Evolutionary conservation across 228 moss, liverwort and hornwort species (phyloP), one percentile per base, ranked within the genome.

Genomic region (Sphagnum fallax): DNA sequence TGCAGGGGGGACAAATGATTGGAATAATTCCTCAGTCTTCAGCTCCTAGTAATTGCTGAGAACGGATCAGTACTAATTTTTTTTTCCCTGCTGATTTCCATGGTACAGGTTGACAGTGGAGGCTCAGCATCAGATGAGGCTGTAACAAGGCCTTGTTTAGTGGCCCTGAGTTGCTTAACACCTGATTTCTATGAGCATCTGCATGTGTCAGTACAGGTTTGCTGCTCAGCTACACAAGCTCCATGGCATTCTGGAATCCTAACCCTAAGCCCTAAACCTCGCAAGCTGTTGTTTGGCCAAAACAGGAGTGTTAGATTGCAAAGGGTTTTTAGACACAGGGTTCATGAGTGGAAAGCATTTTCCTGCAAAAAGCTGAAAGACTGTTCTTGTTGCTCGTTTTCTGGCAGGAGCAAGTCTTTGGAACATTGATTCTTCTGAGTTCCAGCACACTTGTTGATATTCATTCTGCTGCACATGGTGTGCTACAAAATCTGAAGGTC

Each of bases 161-260:
- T 83, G 61, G 90, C 88, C 65, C 78, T 98, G 6, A 78, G 78
- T 68, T 87, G 93, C 84, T 69, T 98, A 75, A 88, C 85, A 48
- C 67, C 76, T 51, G 88, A 85, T 9, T 90, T 98, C 69, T 91
- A 83, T 64, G 67, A 69, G 60, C 68, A 75, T 63, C 83, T 93
- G 52, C 67, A 73, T 50, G 47, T 62, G 69, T 62, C 61, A 69
- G 52, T 79, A 74, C 89, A 92, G 92, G 95, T 95, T 78, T 69
- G 60, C 32, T 32, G 32, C 32, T 32, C 32, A 32, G 32, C 32
- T 32, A 32, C 32, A 32, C 32, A 52, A 5, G 57, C 32, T 32
- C 32, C 32, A 32, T 32, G 32, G 32, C 32, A 32, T 32, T 32
- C 32, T 32, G 32, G 32, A 32, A 32, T 32, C 32, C 32, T 32